Evolutionary conservation across 352 stramenopile genomes (phyloP).

Genomic region (Bremia lactucae): DNA sequence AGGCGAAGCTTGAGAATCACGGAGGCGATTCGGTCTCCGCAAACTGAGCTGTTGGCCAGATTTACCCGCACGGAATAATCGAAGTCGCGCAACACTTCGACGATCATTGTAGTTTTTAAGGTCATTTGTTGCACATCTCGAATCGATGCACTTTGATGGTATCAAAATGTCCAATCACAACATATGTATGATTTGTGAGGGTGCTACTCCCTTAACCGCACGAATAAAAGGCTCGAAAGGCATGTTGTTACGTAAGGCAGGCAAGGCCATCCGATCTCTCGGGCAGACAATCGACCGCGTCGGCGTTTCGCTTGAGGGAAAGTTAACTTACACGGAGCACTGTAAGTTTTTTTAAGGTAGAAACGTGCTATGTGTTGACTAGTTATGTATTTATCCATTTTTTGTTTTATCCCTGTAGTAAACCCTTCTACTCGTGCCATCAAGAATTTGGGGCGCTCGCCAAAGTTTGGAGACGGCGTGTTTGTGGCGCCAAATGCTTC

Average conservation of each 20-base stretch:
- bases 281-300: constrained; percentile 81
- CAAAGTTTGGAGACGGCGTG: constrained; percentile 37
- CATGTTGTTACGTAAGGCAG: constrained; percentile 61
- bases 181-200: constrained; percentile 7
- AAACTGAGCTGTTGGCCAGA: constrained; percentile 49
- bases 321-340: constrained; percentile 81
- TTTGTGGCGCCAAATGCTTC: constrained; percentile 89
- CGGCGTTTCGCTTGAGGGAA: constrained; percentile 70
- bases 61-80: constrained; percentile 67
- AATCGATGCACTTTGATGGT: not conserved
- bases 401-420: constrained; percentile 41
- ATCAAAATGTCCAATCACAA: constrained; percentile 1
- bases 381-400: too few relatives aligned
- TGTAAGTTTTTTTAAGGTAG: constrained; percentile 34
- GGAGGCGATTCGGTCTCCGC: constrained; percentile 24
- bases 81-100: constrained; percentile 41
- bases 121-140: too few relatives aligned
- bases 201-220: constrained; percentile 9
- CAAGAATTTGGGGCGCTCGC: constrained; percentile 53
- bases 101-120: constrained; percentile 6
- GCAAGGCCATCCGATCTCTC: constrained; percentile 76
- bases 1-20: constrained; percentile 52
- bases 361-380: not conserved
- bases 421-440: constrained; percentile 77
- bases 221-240: constrained; percentile 23